Evolutionary conservation across 495 filamentous ascomycete genomes (phyloP), one percentile per base, ranked within the genome.

Genomic region (Daldinia loculata): DNA sequence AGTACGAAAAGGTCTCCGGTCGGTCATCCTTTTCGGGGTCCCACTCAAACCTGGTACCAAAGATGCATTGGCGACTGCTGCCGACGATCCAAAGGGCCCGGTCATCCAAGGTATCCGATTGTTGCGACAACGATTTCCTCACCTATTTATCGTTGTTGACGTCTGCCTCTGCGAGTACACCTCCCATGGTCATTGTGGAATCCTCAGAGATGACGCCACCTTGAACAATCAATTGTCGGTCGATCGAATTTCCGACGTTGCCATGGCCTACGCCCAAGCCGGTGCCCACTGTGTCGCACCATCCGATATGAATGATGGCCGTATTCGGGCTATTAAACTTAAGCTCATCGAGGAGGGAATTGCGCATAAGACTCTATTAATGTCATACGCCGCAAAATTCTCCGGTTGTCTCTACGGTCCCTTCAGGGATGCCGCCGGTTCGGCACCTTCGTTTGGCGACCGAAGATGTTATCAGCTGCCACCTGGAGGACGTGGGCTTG

Each of bases 161-260:
- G 95, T 99, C 53, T 98, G 95, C 78, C 89, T 99, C 4, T 99
- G 95, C 84, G 95, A 99, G 80, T 99, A 99, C 80, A 98, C 95
- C 6, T 95, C 92, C n/a, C 95, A 99, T 76, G 95, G 95, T 50
- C 95, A 99, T 82, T 99, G 95, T 77, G 95, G 96, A 50, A 97
- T 99, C 69, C 84, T 98, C 26, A 87, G 92, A 48, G 92, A 97
- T 70, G 95, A 99, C 78, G 94, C 93, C 43, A 90, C 88, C 63
- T 86, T 99, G 30, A 97, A 98, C 86, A 98, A 99, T 77, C 85
- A 88, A 29, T 86, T 95, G 53, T 96, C 93, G 34, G 93, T 98
- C 32, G 93, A 98, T 69, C 90, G 95, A 41, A 95, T 99, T 72
- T 92, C 91, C 15, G 93, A 97, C 79, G 95, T 97, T 17, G 94